These are phyloP conservation scores for Yamadazyma tumulicola DNA, from an alignment of 805 yeast species.

Conservation along the genomic window DNA sequence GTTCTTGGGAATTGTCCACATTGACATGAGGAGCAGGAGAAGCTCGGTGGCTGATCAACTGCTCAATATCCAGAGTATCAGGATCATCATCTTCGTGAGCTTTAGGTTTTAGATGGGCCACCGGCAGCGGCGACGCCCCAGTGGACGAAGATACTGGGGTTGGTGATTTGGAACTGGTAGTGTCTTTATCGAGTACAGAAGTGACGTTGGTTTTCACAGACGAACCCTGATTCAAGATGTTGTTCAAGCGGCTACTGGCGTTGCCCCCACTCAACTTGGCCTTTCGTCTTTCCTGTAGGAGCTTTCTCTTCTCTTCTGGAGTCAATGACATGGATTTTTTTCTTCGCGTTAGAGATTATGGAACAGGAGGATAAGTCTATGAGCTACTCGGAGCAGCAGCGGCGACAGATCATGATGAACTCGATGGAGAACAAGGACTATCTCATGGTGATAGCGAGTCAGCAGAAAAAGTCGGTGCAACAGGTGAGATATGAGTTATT, in stretches of 20 bases:
- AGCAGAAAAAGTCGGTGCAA: constrained; percentile 41
- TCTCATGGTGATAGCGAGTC: constrained; percentile 25
- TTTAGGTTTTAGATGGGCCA: not conserved
- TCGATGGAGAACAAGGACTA: constrained; percentile 34
- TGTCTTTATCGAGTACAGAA: constrained; percentile 31
- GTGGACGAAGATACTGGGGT: not conserved
- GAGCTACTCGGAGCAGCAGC: constrained; percentile 23
- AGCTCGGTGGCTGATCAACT: constrained; percentile 12
- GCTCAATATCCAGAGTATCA: constrained; percentile 35
- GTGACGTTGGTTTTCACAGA: constrained; percentile 31
- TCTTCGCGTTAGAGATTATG: constrained; percentile 4
- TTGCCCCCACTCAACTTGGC: constrained; percentile 58
- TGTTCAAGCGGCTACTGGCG: constrained; percentile 51
- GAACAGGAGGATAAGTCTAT: constrained; percentile 12
- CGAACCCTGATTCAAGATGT: constrained; percentile 35
- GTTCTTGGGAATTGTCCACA: constrained; percentile 4
- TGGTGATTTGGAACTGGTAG: constrained; percentile 5
- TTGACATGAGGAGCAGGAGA: constrained; percentile 5
- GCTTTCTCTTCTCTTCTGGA: constrained; percentile 53
- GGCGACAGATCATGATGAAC: constrained; percentile 34
- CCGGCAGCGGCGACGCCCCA: not conserved
- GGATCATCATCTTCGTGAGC: constrained; percentile 32
- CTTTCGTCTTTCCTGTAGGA: constrained; percentile 61
- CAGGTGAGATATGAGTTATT: constrained; percentile 40
- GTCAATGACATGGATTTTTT: constrained; percentile 8